Base-by-base conservation (phyloP, 2,329 filamentous ascomycete species). In the Colletotrichum sp. region DNA sequence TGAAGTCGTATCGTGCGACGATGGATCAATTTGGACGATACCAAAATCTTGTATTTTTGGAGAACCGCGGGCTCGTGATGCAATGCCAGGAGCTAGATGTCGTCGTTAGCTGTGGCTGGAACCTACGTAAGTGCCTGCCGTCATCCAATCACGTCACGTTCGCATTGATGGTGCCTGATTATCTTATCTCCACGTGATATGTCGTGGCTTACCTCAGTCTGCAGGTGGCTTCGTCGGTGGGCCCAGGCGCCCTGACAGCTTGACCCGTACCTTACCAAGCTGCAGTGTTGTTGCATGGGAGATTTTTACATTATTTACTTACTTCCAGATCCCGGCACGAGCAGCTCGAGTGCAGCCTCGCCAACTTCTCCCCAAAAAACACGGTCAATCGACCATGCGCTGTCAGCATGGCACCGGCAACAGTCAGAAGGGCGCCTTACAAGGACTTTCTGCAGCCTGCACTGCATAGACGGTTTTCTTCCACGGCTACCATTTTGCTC, bases 361-460 rank as follows among this genome's bases (percentile, higher is more conserved):
- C 72, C 82, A 76, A 76, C 81, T 49, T 76, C 77, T 62, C 77
- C 80, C 59, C 21, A 52, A 39, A 59, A 76, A 79, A 81, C 71
- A 68, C 78, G 73, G 81, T 79, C 82, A 79, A 81, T 83, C 77
- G 85, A 86, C 81, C 84, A 89, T 88, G 87, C 83, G 81, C 85
- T 83, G 84, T 84, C 80, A 87, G 82, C 66, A 92, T 92, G 89
- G 87, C 89, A 81, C 84, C 83, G 81, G 84, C 85, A 82, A 87
- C 85, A 83, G 89, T 87, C 86, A 92, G 88, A 89, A 90, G 84
- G 82, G 86, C 88, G 81, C 88, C 90, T 65, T 98, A 98, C 86
- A 94, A 95, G 88, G 95, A 98, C 87, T 98, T 98, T 84, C 88
- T 98, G 80, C 98, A 96, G 77, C 96, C 96, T 66, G 93, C 94